phyloP scores from a whole-genome alignment of 2,329 filamentous ascomycete genomes.

The Golovinomyces cichoracearum region DNA sequence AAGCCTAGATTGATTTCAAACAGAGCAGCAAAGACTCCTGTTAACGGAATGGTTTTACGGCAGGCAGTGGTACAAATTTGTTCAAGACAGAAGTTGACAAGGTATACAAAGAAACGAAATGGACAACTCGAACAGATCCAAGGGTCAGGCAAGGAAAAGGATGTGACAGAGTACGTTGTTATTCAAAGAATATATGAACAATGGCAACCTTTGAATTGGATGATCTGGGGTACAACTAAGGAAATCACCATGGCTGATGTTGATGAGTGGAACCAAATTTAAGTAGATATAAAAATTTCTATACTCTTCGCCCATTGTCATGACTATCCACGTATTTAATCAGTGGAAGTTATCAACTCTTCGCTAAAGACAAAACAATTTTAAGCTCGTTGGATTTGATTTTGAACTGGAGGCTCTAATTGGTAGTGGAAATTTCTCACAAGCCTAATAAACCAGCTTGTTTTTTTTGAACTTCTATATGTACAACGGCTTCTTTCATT shows the following conservation, averaged over 20 bases:
- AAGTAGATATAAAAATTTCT: not conserved
- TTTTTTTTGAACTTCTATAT: too few species aligned
- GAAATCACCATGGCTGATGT: slow-evolving; percentile 22
- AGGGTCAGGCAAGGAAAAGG: slow-evolving; percentile 24
- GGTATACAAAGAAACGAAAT: slow-evolving; percentile 13
- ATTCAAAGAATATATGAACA: slow-evolving; percentile 24
- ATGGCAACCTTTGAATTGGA: slow-evolving; percentile 27
- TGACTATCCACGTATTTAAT: too few species aligned
- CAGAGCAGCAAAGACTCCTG: slow-evolving; percentile 23
- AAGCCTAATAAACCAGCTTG: too few species aligned
- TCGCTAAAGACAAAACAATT: too few species aligned
- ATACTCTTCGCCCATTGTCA: too few species aligned
- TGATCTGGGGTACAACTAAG: slow-evolving; percentile 35
- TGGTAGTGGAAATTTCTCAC: too few species aligned
- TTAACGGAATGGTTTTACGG: slow-evolving; percentile 21
- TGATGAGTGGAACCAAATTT: slow-evolving; percentile 16
- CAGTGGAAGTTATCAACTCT: too few species aligned
- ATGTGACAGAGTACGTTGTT: slow-evolving; percentile 38
- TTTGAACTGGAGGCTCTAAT: too few species aligned
- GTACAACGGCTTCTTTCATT: too few species aligned
- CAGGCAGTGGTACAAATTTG: slow-evolving; percentile 35
- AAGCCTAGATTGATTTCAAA: slow-evolving; percentile 21
- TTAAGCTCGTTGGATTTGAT: too few species aligned
- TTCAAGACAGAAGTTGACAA: slow-evolving; percentile 27
- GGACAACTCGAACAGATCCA: slow-evolving; percentile 18